Conservation (phyloP, 768 basidiomycete genomes). For the Leccinum rimulosum region DNA sequence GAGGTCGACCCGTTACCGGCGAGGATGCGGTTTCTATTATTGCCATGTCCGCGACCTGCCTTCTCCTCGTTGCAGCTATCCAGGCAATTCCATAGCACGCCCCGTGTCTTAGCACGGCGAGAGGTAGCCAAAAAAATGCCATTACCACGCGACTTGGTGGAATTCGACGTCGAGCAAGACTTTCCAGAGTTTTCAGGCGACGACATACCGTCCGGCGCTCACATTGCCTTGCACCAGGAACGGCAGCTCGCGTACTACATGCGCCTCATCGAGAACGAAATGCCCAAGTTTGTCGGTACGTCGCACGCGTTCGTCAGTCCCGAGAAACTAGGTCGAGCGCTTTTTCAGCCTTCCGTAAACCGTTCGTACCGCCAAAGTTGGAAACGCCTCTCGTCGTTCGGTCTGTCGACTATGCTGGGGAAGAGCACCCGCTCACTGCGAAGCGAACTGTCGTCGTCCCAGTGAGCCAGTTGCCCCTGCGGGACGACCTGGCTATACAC, state of each 20-base stretch:
- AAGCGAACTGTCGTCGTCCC: slow-evolving; percentile 77
- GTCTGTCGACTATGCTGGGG: slow-evolving; percentile 74
- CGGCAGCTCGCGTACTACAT: slow-evolving; percentile 74
- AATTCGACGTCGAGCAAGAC: slow-evolving; percentile 37
- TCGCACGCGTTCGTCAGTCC: slow-evolving; percentile 5
- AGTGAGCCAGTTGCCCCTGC: slow-evolving; percentile 70
- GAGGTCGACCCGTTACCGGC: background rate
- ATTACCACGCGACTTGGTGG: slow-evolving; percentile 38
- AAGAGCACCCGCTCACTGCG: slow-evolving; percentile 64
- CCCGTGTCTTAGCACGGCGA: slow-evolving; percentile 15
- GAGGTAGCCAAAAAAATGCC: slow-evolving; percentile 27
- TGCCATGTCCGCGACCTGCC: slow-evolving; percentile 16
- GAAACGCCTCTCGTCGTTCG: slow-evolving; percentile 66
- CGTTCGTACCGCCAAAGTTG: slow-evolving; percentile 65
- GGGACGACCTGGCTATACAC: slow-evolving; percentile 62
- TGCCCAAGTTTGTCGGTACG: slow-evolving; percentile 82
- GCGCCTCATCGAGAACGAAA: slow-evolving; percentile 84
- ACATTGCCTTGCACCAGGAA: slow-evolving; percentile 71
- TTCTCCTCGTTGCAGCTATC: slow-evolving; percentile 7
- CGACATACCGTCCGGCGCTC: slow-evolving; percentile 69
- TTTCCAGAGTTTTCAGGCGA: slow-evolving; percentile 36
- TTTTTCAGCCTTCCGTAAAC: slow-evolving; percentile 71
- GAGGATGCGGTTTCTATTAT: slow-evolving; percentile 21
- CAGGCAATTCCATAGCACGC: slow-evolving; percentile 28
- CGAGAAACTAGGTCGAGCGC: slow-evolving; percentile 7